Conservation (phyloP, 164 flowering plant species). For the Kalanchoe fedtschenkoi region DNA sequence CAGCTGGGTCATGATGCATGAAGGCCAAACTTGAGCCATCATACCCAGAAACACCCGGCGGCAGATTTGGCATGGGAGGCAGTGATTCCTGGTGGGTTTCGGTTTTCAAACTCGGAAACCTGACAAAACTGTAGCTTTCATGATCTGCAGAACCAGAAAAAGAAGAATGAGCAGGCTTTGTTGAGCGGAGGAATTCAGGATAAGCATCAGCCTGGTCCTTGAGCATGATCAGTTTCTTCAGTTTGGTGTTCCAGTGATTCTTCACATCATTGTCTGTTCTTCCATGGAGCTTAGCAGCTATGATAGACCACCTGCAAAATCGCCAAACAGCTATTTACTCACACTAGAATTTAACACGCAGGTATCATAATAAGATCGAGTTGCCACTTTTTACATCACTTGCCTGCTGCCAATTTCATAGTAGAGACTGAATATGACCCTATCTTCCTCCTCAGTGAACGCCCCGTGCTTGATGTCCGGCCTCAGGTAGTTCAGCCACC, state of each 20-base stretch:
- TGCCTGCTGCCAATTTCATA: conserved; percentile 32
- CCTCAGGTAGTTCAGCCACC: conserved; percentile 32
- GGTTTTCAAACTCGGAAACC: background rate
- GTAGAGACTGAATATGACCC: conserved; percentile 20
- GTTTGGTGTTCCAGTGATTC: conserved; percentile 35
- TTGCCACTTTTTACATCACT: background rate
- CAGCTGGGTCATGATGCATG: background rate
- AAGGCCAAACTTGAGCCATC: background rate
- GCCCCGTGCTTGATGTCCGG: conserved; percentile 29
- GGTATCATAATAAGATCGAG: no score
- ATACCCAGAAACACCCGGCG: background rate
- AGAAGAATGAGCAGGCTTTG: no score
- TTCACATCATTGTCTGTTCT: conserved; percentile 34
- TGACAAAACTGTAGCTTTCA: conserved; percentile 2
- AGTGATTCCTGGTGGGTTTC: conserved; percentile 2
- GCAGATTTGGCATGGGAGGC: background rate
- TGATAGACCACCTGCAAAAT: conserved; percentile 28
- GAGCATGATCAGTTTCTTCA: conserved; percentile 23
- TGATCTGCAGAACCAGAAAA: background rate
- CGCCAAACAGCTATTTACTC: background rate
- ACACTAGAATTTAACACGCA: background rate
- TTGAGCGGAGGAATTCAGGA: background rate
- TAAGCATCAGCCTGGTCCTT: background rate
- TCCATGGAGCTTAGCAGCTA: conserved; percentile 29
- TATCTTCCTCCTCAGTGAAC: conserved; percentile 27